Evolutionary conservation across 106 monocot genomes (phyloP).

Genomic region (Allium cepa): DNA sequence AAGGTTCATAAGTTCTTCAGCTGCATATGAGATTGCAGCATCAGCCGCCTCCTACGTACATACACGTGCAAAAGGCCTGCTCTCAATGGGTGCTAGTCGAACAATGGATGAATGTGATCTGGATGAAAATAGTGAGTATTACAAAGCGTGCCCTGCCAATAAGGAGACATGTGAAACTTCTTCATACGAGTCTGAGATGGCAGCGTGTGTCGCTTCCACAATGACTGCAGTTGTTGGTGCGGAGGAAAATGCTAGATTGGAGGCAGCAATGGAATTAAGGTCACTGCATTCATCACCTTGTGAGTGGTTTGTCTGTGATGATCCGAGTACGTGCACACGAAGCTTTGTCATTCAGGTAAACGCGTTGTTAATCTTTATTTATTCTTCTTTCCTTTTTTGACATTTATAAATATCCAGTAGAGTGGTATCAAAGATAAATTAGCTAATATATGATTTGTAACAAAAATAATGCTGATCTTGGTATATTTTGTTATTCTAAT

Average conservation of each 20-base stretch:
- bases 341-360: slow-evolving; percentile 78
- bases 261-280: slow-evolving; percentile 63
- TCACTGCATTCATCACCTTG: slow-evolving; percentile 75
- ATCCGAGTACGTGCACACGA: slow-evolving; percentile 48
- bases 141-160: no score
- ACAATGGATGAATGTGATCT: neutral
- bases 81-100: slow-evolving; percentile 9
- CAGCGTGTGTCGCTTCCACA: slow-evolving; percentile 41
- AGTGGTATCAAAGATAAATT: no score
- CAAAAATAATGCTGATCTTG: no score
- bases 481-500: no score
- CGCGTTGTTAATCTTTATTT: no score
- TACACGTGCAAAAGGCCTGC: slow-evolving; percentile 41
- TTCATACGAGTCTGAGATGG: slow-evolving; percentile 51
- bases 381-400: no score
- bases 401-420: no score
- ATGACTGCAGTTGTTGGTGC: slow-evolving; percentile 88
- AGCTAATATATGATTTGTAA: neutral
- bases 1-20: slow-evolving; percentile 18
- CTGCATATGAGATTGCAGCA: slow-evolving; percentile 69
- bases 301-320: slow-evolving; percentile 96
- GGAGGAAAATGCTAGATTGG: slow-evolving; percentile 62
- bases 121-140: neutral
- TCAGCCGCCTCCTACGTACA: slow-evolving; percentile 78
- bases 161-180: neutral